phyloP scores from a whole-genome alignment of 1,284 basidiomycete genomes.

The Melampsora larici-populina region DNA sequence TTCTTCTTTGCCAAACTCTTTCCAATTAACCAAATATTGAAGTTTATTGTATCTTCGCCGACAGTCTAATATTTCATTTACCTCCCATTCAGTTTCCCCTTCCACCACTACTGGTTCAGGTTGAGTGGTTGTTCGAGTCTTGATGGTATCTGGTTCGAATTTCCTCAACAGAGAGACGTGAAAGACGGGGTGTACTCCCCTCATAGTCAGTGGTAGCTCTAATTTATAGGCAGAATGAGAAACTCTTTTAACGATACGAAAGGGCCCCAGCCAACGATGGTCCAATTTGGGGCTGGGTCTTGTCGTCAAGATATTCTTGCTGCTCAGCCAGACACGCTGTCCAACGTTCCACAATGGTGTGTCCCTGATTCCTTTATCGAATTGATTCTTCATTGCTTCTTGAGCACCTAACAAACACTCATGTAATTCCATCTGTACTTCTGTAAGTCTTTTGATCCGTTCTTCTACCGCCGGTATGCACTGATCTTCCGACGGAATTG shows the following conservation, averaged over 20 bases:
- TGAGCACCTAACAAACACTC: neutral
- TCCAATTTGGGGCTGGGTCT: too few relatives aligned
- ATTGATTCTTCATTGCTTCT: too few relatives aligned
- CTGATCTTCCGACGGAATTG: neutral
- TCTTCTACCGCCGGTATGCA: neutral
- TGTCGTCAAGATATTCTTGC: too few relatives aligned
- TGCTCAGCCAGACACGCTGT: too few relatives aligned
- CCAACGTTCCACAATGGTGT: neutral
- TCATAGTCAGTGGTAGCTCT: neutral
- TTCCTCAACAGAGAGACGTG: neutral
- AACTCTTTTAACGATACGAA: neutral
- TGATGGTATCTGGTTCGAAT: neutral
- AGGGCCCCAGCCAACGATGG: slow-evolving; percentile 6
- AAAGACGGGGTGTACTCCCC: neutral
- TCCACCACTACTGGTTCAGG: too few relatives aligned
- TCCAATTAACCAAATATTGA: too few relatives aligned
- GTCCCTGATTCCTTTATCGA: neutral
- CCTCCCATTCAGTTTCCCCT: too few relatives aligned
- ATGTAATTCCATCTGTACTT: neutral
- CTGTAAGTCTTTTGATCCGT: neutral
- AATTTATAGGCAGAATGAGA: neutral
- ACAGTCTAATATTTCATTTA: too few relatives aligned
- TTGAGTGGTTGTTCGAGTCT: too few relatives aligned
- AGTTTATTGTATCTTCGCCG: too few relatives aligned
- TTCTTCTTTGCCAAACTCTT: too few relatives aligned